Evolutionary conservation across 495 filamentous ascomycete genomes (phyloP).

Genomic region (Parathielavia hyrcaniae): DNA sequence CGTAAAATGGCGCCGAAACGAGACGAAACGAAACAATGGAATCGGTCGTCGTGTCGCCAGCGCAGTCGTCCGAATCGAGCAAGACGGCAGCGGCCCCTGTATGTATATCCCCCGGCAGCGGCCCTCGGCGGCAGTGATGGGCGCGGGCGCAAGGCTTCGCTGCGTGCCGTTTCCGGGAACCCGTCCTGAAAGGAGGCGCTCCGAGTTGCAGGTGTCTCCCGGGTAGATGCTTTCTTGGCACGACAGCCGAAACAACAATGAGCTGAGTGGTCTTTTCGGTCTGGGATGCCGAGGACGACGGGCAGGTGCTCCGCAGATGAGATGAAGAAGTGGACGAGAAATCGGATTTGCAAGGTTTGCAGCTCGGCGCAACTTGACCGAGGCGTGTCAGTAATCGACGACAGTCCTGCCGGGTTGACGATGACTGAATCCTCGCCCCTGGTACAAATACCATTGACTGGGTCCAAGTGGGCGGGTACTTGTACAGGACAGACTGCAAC

Average conservation of each 20-base stretch:
- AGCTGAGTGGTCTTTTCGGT: neutral
- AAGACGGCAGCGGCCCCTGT: constrained; percentile 3
- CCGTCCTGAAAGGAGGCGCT: constrained; percentile 4
- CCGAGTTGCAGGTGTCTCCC: constrained; percentile 10
- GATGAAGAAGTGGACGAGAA: neutral
- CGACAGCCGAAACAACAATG: constrained; percentile 1
- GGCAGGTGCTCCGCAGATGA: neutral
- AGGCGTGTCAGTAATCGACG: neutral
- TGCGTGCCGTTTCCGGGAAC: constrained; percentile 4
- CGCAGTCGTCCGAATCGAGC: neutral
- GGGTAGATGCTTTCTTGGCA: constrained; percentile 14
- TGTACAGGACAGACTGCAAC: neutral
- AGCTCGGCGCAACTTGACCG: neutral
- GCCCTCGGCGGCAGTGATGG: constrained; percentile 4
- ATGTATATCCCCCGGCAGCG: constrained; percentile 1
- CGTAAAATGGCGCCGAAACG: neutral
- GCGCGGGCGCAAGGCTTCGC: neutral
- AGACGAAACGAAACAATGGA: neutral
- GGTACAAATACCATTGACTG: neutral
- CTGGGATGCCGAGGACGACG: neutral
- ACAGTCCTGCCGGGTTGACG: neutral
- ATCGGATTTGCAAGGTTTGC: neutral
- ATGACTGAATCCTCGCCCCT: neutral
- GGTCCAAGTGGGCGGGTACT: neutral
- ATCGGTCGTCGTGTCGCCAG: neutral